Evolutionary conservation across 2,329 filamentous ascomycete genomes (phyloP).

Genomic region (Curvularia sp.): DNA sequence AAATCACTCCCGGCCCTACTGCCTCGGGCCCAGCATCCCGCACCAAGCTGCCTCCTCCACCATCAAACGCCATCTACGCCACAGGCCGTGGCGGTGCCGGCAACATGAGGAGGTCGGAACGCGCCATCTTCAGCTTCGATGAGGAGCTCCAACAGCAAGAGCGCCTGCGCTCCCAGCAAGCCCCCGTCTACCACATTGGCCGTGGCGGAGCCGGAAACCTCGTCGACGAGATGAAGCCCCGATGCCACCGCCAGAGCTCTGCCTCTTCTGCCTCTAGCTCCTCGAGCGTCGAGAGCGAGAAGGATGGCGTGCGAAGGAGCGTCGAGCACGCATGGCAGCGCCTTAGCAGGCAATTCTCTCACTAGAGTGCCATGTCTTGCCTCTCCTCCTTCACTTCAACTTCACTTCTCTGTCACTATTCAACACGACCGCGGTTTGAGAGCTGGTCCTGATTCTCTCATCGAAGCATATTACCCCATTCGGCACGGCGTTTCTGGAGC

Average conservation of each 20-base stretch:
- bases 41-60: constrained; percentile 57
- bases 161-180: constrained; percentile 60
- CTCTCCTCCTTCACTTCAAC: neutral
- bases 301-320: constrained; percentile 40
- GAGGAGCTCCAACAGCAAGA: constrained; percentile 68
- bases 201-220: constrained; percentile 67
- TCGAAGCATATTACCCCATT: constrained; percentile 20
- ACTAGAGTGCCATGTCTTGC: constrained; percentile 20
- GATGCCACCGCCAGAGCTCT: constrained; percentile 39
- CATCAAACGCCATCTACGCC: constrained; percentile 63
- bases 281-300: constrained; percentile 36
- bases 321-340: constrained; percentile 48
- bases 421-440: constrained; percentile 28
- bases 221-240: constrained; percentile 50
- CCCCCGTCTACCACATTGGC: constrained; percentile 69
- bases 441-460: constrained; percentile 53
- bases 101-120: constrained; percentile 63
- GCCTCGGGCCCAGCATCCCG: constrained; percentile 58
- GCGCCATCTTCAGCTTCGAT: constrained; percentile 72
- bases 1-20: constrained; percentile 57
- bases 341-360: constrained; percentile 45
- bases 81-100: constrained; percentile 72
- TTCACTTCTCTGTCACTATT: constrained; percentile 13
- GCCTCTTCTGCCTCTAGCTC: constrained; percentile 32
- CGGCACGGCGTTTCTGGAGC: constrained; percentile 20